Base-by-base conservation (phyloP, 2,329 filamentous ascomycete species). In the Aspergillus spinulosporus region DNA sequence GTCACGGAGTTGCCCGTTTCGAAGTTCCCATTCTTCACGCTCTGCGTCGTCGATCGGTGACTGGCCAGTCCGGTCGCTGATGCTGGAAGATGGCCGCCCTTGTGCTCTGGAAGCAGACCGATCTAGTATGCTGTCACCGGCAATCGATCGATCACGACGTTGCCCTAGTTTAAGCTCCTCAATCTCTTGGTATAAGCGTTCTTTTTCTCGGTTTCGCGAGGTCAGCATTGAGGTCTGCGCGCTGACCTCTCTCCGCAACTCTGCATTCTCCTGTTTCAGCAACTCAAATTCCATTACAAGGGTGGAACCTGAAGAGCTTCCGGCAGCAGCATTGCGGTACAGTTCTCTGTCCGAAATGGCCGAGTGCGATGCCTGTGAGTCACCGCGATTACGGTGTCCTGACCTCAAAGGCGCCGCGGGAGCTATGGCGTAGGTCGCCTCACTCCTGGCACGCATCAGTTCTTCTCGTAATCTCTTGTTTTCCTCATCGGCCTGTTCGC, bases 221-320 rank as follows among this genome's bases (percentile, higher is more conserved):
- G 93, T 97, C 34, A 99, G 82, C 91, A 99, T 97, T 0, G 92
- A 97, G 0, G 92, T 96, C 72, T 99, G 94, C 2, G 94, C 94
- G 59, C 92, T 91, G 31, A 97, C 89, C 72, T 97, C 92, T 53
- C 92, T 88, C 52, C 93, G 86, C 32, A 99, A 76, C 71, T 97
- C 93, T 2, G 91, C 90, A 66, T 97, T 97, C 68, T 97, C 93
- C 68, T 93, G 91, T 50, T 90, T 88, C 29, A 97, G 78, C 64
- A 95, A 88, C 60, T 91, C 88, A 54, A 91, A 76, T 59, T 96
- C 91, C n/a, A 94, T 89, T 5, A 93, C 87, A 8, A 90, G 82
- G 1, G 92, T 83, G 6, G 84, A 89, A 60, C 82, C 86, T 1
- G 85, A 80, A 8, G 82, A 79, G 64, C 82, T 87, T 45, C 83